These are phyloP conservation scores for Hsuehochloa calcarea DNA, from an alignment of 176 grass and related monocot species.

Conservation along the genomic window DNA sequence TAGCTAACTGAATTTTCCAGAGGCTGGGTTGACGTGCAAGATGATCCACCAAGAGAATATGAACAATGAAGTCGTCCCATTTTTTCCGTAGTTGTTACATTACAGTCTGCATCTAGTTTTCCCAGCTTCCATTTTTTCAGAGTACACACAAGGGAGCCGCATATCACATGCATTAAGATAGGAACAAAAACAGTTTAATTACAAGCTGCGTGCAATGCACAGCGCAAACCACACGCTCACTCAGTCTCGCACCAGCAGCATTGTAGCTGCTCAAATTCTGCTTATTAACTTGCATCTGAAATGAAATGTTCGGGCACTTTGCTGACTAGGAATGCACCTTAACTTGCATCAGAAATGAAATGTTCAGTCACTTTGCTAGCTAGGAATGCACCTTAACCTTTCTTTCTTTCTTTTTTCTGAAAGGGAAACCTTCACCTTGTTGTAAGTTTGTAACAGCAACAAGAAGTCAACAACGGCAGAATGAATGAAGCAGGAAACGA, in stretches of 20 bases:
- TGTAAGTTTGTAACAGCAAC: too few relatives aligned
- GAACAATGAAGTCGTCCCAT: not conserved
- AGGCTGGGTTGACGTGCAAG: not conserved
- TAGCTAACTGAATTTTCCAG: not conserved
- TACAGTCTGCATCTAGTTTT: not conserved
- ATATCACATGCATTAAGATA: too few relatives aligned
- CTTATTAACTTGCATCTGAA: not conserved
- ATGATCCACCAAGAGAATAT: not conserved
- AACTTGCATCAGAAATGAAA: not conserved
- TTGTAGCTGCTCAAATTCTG: not conserved
- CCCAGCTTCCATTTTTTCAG: not conserved
- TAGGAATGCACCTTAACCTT: not conserved
- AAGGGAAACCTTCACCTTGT: not conserved
- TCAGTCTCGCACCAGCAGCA: not conserved
- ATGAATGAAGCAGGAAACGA: not conserved
- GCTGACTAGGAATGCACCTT: not conserved
- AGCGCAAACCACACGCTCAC: not conserved
- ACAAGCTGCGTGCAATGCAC: too few relatives aligned
- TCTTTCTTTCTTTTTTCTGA: too few relatives aligned
- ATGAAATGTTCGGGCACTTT: not conserved
- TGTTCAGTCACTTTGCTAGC: not conserved
- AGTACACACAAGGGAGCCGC: too few relatives aligned
- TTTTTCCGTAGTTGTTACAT: not conserved
- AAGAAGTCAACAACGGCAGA: too few relatives aligned
- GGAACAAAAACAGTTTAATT: too few relatives aligned